Evolutionary conservation across 768 basidiomycete species (phyloP), one percentile per base, ranked within the genome.

Genomic region (Leccinum arenicola): DNA sequence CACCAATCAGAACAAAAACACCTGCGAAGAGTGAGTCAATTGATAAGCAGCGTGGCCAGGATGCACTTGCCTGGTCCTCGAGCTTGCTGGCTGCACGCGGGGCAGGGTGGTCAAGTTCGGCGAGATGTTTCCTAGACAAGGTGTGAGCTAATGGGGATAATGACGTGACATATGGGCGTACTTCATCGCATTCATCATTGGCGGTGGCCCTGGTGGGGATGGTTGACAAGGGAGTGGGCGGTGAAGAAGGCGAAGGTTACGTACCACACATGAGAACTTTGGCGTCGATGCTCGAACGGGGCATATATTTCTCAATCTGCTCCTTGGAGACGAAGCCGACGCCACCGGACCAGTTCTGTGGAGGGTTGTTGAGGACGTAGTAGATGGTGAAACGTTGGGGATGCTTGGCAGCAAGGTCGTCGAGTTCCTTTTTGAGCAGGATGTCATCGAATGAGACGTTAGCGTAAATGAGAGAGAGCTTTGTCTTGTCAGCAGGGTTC

Each of bases 351-450:
- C 97, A 99, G 63, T 74, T 80, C 27, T 83, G 78, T 5, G 96
- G 95, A 3, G 95, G 86, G 79, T 94, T 97, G 82, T 99, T 98
- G 69, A 99, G 84, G 56, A 97, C 93, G 72, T 95, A 94, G 76
- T 84, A 85, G 55, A 96, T 81, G 64, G 83, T 85, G 82, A 98
- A 94, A 59, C 85, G 80, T 50, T 78, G 72, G 21, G 80, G 78
- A 68, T 96, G 82, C 56, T 75, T 77, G 51, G 78, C 78, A 17
- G 83, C 81, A 49, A 98, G 84, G 56, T 84, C 81, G 73, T 98
- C 94, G 50, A 99, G 82, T 69, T 98, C 93, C 59, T 84, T 81
- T 68, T 85, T 90, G 66, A 98, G 82, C 43, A 99, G 85, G 69
- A 99, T 98, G 70, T 99, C 97, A 57, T 95, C 91, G 58, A 80